Base-by-base conservation (phyloP, 2,329 filamentous ascomycete genomes). In the Neocatenulostroma microsporum region DNA sequence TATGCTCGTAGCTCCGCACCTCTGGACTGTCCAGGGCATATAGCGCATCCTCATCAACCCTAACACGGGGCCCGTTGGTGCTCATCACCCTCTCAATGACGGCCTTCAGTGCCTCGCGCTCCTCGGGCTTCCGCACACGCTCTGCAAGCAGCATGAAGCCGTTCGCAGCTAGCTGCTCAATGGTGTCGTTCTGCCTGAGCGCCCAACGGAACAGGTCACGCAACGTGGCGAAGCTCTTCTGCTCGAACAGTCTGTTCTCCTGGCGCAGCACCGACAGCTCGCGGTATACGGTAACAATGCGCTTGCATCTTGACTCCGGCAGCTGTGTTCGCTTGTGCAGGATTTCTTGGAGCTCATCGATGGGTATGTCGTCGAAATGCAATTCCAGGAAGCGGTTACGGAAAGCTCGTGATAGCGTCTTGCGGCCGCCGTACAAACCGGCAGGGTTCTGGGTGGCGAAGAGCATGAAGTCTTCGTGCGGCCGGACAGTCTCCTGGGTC, bases 381-480 rank as follows among this genome's bases (percentile, higher is more conserved):
- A 99, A 69, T 61, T 99, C 91, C 3, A 99, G 72, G 53, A 99
- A 99, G 53, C 91, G 78, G 59, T 98, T 99, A 37, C 93, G 79
- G 62, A 99, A 98, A 2, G 91, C 91, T 27, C 93, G 76, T 1
- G 91, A 96, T 6, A 99, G 70, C 1, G 85, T 79, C 57, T 99
- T 99, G 50, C 91, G 76, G 12, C 91, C 91, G 40, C 93, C 93
- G 52, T 99, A 99, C 1, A 98, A 66, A 23, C 91, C 91, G 15
- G 93, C 83, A 1, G 91, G 91, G 49, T 99, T 98, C 56, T 99
- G 91, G 0, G 91, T 99, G 2, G 91, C 91, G 54, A 98, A 98
- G 0, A 99, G 75, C 77, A 96, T 94, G 60, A 98, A 98, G 50
- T 93, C 88, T 20, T 86, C 79, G 48, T 98, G 88, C 0, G 91